Conservation (phyloP, 768 basidiomycete genomes). For the Gautieria morchelliformis region DNA sequence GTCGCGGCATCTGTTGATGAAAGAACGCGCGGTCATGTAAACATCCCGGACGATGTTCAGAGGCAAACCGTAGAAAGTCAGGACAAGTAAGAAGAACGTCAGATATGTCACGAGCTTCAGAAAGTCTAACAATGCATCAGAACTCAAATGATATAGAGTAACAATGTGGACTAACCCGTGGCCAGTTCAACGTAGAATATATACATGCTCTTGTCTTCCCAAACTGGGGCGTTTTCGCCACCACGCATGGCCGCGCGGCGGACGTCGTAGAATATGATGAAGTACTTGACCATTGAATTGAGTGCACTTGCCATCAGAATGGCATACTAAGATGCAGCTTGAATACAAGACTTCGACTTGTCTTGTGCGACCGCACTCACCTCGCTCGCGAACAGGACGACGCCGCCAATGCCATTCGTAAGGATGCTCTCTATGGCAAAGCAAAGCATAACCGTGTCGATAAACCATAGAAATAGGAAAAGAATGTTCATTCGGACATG, state of each 20-base stretch:
- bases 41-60: conserved; percentile 96
- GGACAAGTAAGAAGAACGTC: conserved; percentile 87
- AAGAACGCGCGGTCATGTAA: conserved; percentile 89
- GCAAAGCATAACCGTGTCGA: conserved; percentile 69
- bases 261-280: conserved; percentile 72
- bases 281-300: conserved; percentile 75
- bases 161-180: conserved; percentile 51
- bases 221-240: conserved; percentile 78
- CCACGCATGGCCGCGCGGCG: conserved; percentile 68
- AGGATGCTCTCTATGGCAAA: conserved; percentile 77
- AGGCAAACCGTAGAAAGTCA: conserved; percentile 89
- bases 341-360: neutral
- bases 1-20: conserved; percentile 78
- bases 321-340: conserved; percentile 52
- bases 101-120: conserved; percentile 88
- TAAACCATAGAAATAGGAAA: conserved; percentile 62
- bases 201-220: conserved; percentile 99
- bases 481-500: conserved; percentile 75
- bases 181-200: conserved; percentile 88
- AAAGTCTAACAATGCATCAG: conserved; percentile 53
- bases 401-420: conserved; percentile 72
- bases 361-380: conserved; percentile 30
- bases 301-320: conserved; percentile 76
- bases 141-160: neutral
- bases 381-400: conserved; percentile 94